Base-by-base conservation (phyloP, 208 protist species). In the Naegleria gruberi region DNA sequence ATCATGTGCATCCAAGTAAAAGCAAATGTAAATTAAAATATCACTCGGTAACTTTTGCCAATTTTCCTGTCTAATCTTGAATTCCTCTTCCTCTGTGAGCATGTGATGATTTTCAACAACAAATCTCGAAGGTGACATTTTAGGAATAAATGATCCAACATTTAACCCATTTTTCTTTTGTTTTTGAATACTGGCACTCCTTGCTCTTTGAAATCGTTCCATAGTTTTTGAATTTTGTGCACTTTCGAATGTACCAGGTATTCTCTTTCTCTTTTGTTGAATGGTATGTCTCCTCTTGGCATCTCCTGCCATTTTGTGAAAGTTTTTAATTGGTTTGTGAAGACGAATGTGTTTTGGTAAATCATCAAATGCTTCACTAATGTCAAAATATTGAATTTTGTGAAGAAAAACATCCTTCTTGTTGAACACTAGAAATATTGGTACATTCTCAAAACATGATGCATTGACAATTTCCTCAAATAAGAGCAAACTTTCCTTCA, bases 351-450 rank as follows among this genome's bases (percentile, higher is more conserved):
- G 51, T 30, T 65, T 65, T 4, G 51, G 51, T 1, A 65, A 97
- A 40, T 96, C 94, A 12, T 93, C 91, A 91, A 97, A 97, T 47
- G 89, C 93, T 26, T 92, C 74, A 41, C 40, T 91, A n/a, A 97
- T 91, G 40, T 93, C 89, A 19, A 91, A 47, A 40, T 86, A 94
- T 46, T 88, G 65, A 46, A 97, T 94, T 91, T 97, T 97, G 65
- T 96, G 87, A 82, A 83, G 65, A 90, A 97, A 97, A 0, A 97
- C 90, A 92, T 97, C 96, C 34, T 82, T 94, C 90, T 97, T 97
- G 91, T 97, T 97, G n/a, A 97, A 89, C 89, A 97, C 96, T 34
- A 97, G 90, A 51, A 97, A 94, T 87, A 97, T 93, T 30, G 93
- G 91, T 2, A 92, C 95, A 10, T 91, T 73, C 34, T 90, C 37